Conservation (phyloP, 2,329 filamentous ascomycete genomes). For the Biscogniauxia mediterranea region DNA sequence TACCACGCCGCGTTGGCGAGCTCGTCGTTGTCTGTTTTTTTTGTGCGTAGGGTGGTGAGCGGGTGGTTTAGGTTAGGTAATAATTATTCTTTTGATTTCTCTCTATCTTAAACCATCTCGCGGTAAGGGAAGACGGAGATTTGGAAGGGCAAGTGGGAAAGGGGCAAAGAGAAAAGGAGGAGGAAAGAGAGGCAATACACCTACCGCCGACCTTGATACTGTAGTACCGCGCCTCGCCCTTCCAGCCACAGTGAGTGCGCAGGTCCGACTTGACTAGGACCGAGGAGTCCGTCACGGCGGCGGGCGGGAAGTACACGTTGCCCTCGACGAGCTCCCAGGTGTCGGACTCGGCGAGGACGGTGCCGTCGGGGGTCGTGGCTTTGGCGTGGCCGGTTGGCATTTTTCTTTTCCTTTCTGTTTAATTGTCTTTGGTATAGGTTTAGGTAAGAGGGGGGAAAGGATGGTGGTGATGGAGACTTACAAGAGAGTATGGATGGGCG, state of each 20-base stretch:
- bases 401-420: conserved; percentile 2
- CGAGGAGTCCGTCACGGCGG: conserved; percentile 44
- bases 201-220: conserved; percentile 47
- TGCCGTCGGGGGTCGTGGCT: conserved; percentile 46
- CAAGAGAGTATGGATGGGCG: no score
- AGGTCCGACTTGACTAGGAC: conserved; percentile 45
- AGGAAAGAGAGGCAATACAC: conserved; percentile 3
- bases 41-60: not conserved
- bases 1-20: conserved; percentile 58
- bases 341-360: conserved; percentile 47
- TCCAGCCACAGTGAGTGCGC: conserved; percentile 54
- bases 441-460: no score
- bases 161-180: not conserved
- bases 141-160: not conserved
- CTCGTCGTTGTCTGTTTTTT: conserved; percentile 35
- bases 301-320: conserved; percentile 55
- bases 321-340: conserved; percentile 58
- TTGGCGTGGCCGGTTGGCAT: conserved; percentile 35
- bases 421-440: not conserved
- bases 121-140: not conserved
- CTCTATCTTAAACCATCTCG: no score
- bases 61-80: no score
- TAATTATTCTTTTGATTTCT: no score
- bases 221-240: conserved; percentile 57
- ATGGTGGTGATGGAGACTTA: no score